Conservation (phyloP, 2,329 filamentous ascomycete species). For the Ceratocystis destructans region DNA sequence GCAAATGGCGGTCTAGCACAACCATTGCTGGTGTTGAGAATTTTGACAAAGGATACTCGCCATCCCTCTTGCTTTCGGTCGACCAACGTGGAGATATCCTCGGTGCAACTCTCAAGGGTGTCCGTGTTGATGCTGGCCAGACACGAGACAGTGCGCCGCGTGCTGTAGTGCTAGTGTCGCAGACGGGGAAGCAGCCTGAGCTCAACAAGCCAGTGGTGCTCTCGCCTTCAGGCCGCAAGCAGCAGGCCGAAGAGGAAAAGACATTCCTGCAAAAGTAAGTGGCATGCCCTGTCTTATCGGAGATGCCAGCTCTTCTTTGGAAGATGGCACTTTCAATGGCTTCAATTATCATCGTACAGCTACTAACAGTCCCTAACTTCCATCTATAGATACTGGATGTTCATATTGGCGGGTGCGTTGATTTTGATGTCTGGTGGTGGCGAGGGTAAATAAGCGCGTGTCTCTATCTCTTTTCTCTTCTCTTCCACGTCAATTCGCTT, state of each 20-base stretch:
- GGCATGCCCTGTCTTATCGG: background rate
- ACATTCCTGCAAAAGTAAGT: conserved; percentile 52
- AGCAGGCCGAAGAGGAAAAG: conserved; percentile 47
- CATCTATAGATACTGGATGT: conserved; percentile 49
- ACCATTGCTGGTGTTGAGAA: conserved; percentile 43
- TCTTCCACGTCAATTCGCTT: background rate
- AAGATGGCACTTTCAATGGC: background rate
- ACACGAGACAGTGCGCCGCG: conserved; percentile 53
- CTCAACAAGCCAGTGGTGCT: conserved; percentile 52
- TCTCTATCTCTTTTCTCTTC: conserved; percentile 4
- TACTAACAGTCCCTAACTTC: background rate
- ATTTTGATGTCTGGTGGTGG: conserved; percentile 41
- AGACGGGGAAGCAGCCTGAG: conserved; percentile 40
- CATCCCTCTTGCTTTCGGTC: conserved; percentile 41
- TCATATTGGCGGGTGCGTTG: conserved; percentile 40
- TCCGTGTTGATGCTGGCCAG: conserved; percentile 47
- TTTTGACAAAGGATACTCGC: conserved; percentile 48
- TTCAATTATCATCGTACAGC: background rate
- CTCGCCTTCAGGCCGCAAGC: conserved; percentile 41
- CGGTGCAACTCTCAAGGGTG: conserved; percentile 40
- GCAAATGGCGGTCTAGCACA: conserved; percentile 40
- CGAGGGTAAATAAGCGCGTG: conserved; percentile 33
- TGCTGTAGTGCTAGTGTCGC: conserved; percentile 37
- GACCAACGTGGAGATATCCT: conserved; percentile 31
- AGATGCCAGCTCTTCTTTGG: background rate